phyloP scores from a whole-genome alignment of 108 stramenopile species.

The Stephanodiscus triporus region DNA sequence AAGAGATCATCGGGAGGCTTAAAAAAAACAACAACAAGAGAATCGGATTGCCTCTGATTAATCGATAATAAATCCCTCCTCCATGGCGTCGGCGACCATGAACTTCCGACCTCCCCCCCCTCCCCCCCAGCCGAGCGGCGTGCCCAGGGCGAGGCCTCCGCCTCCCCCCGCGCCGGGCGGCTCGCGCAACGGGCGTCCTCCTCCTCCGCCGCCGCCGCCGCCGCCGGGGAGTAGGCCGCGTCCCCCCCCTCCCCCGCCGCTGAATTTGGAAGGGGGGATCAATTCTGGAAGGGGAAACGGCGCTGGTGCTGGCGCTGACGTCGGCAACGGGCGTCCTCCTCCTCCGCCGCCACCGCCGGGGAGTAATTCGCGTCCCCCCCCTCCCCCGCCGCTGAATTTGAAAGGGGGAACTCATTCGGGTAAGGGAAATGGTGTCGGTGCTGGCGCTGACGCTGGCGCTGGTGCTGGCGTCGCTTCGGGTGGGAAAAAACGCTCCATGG shows the following conservation, averaged over 20 bases:
- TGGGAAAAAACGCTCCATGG: constrained; percentile 8
- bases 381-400: neutral
- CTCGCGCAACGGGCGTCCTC: constrained; percentile 26
- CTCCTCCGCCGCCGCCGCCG: constrained; percentile 52
- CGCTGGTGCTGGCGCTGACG: neutral
- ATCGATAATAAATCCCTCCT: neutral
- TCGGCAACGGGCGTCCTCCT: constrained; percentile 27
- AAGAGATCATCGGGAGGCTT: neutral
- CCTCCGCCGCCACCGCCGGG: constrained; percentile 50
- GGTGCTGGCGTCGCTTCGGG: neutral
- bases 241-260: constrained; percentile 8
- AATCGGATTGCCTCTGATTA: neutral
- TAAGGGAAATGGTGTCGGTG: neutral
- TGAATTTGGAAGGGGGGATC: neutral
- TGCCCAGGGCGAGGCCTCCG: constrained; percentile 14
- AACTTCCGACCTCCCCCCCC: constrained; percentile 28
- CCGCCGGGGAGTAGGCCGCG: constrained; percentile 29
- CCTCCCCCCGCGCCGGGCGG: constrained; percentile 11
- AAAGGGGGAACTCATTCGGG: neutral
- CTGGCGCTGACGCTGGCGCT: neutral
- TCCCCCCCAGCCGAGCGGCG: constrained; percentile 21
- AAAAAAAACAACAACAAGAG: neutral
- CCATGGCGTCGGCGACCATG: constrained; percentile 11
- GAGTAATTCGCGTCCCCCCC: neutral
- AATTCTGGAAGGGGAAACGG: neutral